A percentile compares a stretch with the other conserved stretches of the same genome.
phyloP scores from a whole-genome alignment of 2,329 filamentous ascomycete genomes.

The Rhinocladiella mackenziei region DNA sequence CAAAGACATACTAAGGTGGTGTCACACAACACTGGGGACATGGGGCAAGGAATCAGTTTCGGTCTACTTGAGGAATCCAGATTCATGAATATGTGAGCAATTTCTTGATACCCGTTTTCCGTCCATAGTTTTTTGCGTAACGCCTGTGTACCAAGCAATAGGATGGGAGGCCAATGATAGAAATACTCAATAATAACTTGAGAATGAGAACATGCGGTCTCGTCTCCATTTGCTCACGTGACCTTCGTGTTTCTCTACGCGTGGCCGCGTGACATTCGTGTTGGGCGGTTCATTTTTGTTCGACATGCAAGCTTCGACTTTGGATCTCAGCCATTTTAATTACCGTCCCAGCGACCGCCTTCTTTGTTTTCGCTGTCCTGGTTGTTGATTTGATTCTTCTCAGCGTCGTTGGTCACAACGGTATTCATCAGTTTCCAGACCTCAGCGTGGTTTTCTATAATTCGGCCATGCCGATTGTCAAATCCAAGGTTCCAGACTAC shows the following conservation, averaged over 20 bases:
- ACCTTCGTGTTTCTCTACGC: too few species aligned
- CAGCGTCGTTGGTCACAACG: not conserved
- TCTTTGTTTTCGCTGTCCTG: not conserved
- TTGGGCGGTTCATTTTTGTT: too few species aligned
- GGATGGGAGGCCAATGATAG: too few species aligned
- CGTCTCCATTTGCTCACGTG: too few species aligned
- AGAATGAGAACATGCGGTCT: too few species aligned
- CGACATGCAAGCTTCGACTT: too few species aligned
- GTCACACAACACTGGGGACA: constrained; percentile 19
- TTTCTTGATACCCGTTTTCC: constrained; percentile 16
- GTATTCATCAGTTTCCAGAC: not conserved
- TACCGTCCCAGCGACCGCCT: not conserved
- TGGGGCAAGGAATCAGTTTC: not conserved
- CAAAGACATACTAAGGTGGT: constrained; percentile 24
- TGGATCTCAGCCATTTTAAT: too few species aligned
- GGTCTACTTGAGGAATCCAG: not conserved
- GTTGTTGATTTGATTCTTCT: not conserved
- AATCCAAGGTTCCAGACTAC: constrained; percentile 20
- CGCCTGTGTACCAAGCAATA: too few species aligned
- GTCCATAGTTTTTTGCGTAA: not conserved
- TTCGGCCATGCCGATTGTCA: constrained; percentile 11
- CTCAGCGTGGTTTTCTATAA: not conserved
- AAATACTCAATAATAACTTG: too few species aligned
- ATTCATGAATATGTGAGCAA: not conserved
- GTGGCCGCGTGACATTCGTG: too few species aligned